A percentile compares a stretch with the other conserved stretches of the same genome.
Conservation (phyloP, 1,284 basidiomycete genomes). For the Dichomitus squalens region DNA sequence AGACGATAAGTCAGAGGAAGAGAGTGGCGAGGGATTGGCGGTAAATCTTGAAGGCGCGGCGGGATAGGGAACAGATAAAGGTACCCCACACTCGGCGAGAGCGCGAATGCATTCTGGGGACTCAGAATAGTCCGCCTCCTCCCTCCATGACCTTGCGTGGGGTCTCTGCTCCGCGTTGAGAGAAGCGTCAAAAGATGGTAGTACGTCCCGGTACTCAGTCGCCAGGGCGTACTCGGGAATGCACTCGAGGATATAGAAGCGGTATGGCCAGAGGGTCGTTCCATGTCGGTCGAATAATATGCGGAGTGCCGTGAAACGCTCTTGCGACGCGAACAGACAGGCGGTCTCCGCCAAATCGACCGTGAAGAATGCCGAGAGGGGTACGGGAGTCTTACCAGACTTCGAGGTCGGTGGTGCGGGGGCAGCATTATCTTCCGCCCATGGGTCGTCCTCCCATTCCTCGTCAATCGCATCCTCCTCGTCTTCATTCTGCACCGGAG, state of each 20-base stretch:
- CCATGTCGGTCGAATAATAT: conserved; percentile 62
- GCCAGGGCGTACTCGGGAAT: conserved; percentile 78
- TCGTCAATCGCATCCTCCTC: conserved; percentile 40
- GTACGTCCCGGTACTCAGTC: conserved; percentile 57
- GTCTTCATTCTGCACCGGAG: conserved; percentile 31
- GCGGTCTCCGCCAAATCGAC: conserved; percentile 61
- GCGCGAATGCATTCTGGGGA: conserved; percentile 42
- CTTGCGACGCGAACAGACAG: conserved; percentile 64
- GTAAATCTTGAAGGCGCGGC: not conserved
- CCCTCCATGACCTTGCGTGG: conserved; percentile 46
- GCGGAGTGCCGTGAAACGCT: conserved; percentile 59
- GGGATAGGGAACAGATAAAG: conserved; percentile 13
- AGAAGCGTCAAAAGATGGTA: conserved; percentile 61
- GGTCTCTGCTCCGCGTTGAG: conserved; percentile 46
- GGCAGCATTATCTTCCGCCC: conserved; percentile 53
- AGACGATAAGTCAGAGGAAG: conserved; percentile 47
- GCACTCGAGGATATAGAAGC: conserved; percentile 68
- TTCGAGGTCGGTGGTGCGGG: conserved; percentile 24
- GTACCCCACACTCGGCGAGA: conserved; percentile 33
- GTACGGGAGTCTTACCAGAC: conserved; percentile 43
- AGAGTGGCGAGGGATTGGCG: conserved; percentile 22
- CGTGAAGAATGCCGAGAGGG: conserved; percentile 66
- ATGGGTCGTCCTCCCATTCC: conserved; percentile 84
- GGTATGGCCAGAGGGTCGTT: conserved; percentile 63
- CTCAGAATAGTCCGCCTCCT: conserved; percentile 60